phyloP scores from a whole-genome alignment of 2,329 filamentous ascomycete genomes.

The Metarhizium anisopliae region DNA sequence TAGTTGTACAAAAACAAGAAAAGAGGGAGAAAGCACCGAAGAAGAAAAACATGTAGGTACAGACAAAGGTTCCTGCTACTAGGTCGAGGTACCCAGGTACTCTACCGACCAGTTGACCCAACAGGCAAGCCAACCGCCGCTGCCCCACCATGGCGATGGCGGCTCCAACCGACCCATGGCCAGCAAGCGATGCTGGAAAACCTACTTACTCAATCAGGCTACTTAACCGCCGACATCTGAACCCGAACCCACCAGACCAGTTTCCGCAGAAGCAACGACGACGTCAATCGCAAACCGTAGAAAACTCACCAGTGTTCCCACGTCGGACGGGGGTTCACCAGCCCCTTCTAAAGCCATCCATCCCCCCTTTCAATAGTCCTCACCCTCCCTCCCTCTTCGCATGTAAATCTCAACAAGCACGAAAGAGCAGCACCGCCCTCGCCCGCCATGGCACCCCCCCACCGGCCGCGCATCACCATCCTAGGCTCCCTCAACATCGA shows the following conservation, averaged over 20 bases:
- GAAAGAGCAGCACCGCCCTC: background rate
- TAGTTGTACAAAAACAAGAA: background rate
- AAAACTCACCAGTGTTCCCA: too few relatives aligned
- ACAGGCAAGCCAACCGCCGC: background rate
- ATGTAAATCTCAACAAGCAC: background rate
- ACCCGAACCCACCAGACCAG: too few relatives aligned
- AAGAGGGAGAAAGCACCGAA: background rate
- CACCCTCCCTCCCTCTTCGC: background rate
- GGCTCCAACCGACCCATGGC: background rate
- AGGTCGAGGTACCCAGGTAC: too few relatives aligned
- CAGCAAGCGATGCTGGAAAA: background rate
- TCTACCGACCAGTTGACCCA: background rate
- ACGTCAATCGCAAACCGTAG: background rate
- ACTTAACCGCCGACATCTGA: background rate
- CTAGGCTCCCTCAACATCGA: conserved; percentile 94
- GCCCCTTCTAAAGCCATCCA: background rate
- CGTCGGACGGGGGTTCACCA: too few relatives aligned
- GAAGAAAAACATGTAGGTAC: background rate
- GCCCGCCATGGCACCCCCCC: conserved; percentile 4
- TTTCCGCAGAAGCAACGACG: background rate
- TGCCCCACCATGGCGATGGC: background rate
- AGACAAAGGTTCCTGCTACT: too few relatives aligned
- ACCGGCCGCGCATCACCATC: conserved; percentile 56
- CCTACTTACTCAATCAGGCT: background rate
- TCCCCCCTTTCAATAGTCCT: too few relatives aligned